These are phyloP conservation scores for Ophiostoma quercus DNA, from an alignment of 2,329 filamentous ascomycete species.

Conservation along the genomic window DNA sequence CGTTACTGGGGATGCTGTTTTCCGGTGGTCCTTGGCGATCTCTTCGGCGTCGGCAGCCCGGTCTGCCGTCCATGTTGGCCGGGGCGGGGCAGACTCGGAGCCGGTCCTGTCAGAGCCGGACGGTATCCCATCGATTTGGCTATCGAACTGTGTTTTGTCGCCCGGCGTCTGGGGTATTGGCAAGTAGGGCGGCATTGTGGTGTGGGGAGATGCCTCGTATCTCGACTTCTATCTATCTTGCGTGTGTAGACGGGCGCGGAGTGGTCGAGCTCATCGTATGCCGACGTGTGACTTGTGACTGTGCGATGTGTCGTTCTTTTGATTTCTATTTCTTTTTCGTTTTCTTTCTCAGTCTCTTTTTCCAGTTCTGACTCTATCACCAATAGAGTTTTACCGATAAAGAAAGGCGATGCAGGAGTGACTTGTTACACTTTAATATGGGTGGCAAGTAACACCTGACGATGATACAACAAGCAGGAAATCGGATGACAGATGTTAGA, in stretches of 20 bases:
- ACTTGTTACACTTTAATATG: not conserved
- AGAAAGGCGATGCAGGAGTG: not conserved
- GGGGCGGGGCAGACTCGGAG: not conserved
- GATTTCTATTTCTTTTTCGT: not conserved
- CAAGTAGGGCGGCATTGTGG: slow-evolving; percentile 29
- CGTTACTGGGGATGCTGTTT: slow-evolving; percentile 15
- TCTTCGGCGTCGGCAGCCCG: slow-evolving; percentile 3
- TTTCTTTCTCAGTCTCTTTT: not conserved
- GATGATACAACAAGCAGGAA: not conserved
- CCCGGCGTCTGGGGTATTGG: slow-evolving; percentile 29
- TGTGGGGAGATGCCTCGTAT: not conserved
- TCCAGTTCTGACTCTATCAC: not conserved
- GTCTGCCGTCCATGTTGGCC: not conserved
- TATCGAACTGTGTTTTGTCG: slow-evolving; percentile 29
- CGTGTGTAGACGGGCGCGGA: not conserved
- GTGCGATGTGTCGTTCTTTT: too few relatives aligned
- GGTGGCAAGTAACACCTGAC: not conserved
- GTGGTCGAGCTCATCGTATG: not conserved
- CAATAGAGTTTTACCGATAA: not conserved
- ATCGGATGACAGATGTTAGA: too few relatives aligned
- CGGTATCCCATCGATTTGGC: slow-evolving; percentile 27
- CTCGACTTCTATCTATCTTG: not conserved
- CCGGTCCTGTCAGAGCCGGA: slow-evolving; percentile 17
- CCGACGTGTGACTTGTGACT: not conserved
- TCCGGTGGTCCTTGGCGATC: slow-evolving; percentile 17